These are phyloP conservation scores for Pseudocercospora cruenta DNA, from an alignment of 2,329 filamentous ascomycete species.

Conservation along the genomic window DNA sequence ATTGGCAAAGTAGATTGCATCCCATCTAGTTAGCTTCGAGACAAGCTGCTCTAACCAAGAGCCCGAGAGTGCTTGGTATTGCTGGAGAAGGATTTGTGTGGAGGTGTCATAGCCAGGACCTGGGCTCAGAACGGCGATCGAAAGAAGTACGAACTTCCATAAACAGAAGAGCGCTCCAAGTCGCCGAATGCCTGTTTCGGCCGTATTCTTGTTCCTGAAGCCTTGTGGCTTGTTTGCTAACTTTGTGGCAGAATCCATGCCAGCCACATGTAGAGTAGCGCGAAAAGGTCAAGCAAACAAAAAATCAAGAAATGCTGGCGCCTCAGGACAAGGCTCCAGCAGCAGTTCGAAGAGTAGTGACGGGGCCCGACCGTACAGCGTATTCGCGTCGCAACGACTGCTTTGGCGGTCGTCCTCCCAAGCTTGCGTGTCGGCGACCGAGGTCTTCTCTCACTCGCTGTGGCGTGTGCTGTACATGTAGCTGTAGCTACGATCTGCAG, in stretches of 20 bases:
- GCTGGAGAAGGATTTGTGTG: conserved; percentile 56
- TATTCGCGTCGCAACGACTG: neutral
- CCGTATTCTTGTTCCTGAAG: neutral
- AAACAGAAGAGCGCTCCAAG: conserved; percentile 51
- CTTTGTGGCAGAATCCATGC: conserved; percentile 3
- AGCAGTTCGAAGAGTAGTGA: no score
- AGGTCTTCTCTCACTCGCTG: neutral
- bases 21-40: conserved; percentile 73
- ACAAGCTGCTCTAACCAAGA: conserved; percentile 46
- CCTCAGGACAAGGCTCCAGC: neutral
- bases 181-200: conserved; percentile 18
- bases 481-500: neutral
- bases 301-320: neutral
- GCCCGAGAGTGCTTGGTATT: conserved; percentile 13
- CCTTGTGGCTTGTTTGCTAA: neutral
- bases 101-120: conserved; percentile 79
- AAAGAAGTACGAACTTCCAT: conserved; percentile 71
- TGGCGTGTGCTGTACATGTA: neutral
- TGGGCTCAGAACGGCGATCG: conserved; percentile 61
- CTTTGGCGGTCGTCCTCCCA: neutral
- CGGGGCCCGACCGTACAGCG: neutral
- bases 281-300: neutral
- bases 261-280: conserved; percentile 1
- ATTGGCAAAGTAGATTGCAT: conserved; percentile 75
- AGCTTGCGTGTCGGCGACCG: neutral